Percentiles rank a stretch among this genome's conserved stretches.
phyloP scores from a whole-genome alignment of 108 stramenopile species.

The Pseudonitzschia multistriata region DNA sequence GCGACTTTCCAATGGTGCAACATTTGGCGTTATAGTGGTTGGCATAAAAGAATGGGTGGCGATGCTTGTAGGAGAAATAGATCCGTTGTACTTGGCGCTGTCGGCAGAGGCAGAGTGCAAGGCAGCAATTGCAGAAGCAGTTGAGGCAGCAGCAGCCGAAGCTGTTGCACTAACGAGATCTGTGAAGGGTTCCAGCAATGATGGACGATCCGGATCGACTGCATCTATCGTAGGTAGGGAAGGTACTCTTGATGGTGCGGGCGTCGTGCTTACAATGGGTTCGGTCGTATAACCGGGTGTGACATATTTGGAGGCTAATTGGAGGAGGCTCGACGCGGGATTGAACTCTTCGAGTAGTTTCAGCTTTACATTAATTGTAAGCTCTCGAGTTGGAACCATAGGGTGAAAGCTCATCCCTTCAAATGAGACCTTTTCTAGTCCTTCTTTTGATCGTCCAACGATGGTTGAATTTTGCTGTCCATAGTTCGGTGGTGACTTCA shows the following conservation, averaged over 20 bases:
- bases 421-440: conserved; percentile 7
- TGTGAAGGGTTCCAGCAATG: neutral
- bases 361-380: conserved; percentile 5
- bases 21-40: neutral
- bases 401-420: conserved; percentile 12
- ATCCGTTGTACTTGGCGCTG: neutral
- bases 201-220: neutral
- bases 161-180: neutral
- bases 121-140: conserved; percentile 3
- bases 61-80: neutral
- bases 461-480: neutral
- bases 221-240: neutral
- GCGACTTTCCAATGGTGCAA: neutral
- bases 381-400: conserved; percentile 15
- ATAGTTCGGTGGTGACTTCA: neutral
- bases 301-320: conserved; percentile 9
- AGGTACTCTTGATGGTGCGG: neutral
- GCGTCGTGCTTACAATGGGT: neutral
- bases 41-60: neutral
- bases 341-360: conserved; percentile 9
- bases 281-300: neutral
- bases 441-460: neutral
- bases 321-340: neutral
- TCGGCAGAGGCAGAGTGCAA: neutral
- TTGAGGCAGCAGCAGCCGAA: neutral